Base-by-base conservation (phyloP, 2,329 filamentous ascomycete species). In the Neonectria punicea region DNA sequence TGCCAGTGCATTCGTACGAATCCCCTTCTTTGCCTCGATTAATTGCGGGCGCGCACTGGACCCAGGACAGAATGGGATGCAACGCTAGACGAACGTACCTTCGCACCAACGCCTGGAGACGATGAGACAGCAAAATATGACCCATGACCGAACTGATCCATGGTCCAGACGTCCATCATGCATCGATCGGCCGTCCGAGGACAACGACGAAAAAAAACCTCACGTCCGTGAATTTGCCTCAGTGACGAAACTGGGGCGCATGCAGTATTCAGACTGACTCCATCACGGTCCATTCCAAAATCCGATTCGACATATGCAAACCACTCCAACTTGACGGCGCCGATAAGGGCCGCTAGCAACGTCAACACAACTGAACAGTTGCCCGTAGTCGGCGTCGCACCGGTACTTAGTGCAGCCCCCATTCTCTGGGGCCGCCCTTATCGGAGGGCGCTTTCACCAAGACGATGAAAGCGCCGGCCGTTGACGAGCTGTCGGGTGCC, bases 361-460 rank as follows among this genome's bases (percentile, higher is more conserved):
- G 28, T 18, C 7, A 14, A 50, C 14, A n/a, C 16, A 10, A 32
- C 47, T 50, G 25, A 30, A 25, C 25, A 36, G 34, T 36, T 16
- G 32, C 43, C 20, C 11, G 30, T 47, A 46, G 58, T 46, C 39
- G 30, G 20, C 20, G 49, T 53, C 22, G 36, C 44, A 30, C 47
- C 28, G 28, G 49, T 34, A 34, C 32, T 14, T 44, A 46, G 13
- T 51, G 47, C 34, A 41, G 39, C 32, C 39, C 18, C 20, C 49
- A 59, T 50, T 30, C n/a, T 41, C 36, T 13, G 25, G 43, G 43
- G 7, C 43, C 58, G 28, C 58, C 58, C 14, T 51, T 39, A 36
- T 58, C 47, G 20, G 60, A 50, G 46, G 53, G 53, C 46, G 46
- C 32, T 58, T 47, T 63, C 47, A 51, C 39, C 13, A 30, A 44